Percentiles rank a stretch among this genome's conserved stretches.
These are phyloP conservation scores for Saturnispora mendoncae DNA, from an alignment of 805 yeast genomes.

Conservation along the genomic window DNA sequence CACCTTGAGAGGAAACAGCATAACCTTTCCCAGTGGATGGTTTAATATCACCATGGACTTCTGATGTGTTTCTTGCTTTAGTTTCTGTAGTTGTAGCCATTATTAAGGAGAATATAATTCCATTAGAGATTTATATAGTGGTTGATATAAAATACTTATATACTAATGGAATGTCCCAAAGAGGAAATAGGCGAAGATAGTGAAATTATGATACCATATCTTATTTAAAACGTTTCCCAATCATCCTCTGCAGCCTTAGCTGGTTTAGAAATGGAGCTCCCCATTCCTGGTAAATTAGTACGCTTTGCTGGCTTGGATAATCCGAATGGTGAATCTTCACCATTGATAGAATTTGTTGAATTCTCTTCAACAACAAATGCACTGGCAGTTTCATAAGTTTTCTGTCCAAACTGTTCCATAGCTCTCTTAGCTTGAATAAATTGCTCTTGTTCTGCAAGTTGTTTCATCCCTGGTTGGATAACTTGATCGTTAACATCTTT, in stretches of 20 bases:
- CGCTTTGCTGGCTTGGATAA: slow-evolving; percentile 44
- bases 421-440: slow-evolving; percentile 81
- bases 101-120: too few relatives aligned
- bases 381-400: slow-evolving; percentile 79
- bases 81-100: slow-evolving; percentile 5
- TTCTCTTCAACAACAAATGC: slow-evolving; percentile 46
- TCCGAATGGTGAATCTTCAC: slow-evolving; percentile 62
- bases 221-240: slow-evolving; percentile 72
- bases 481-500: slow-evolving; percentile 81
- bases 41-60: slow-evolving; percentile 21
- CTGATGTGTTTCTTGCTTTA: not conserved
- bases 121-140: too few relatives aligned
- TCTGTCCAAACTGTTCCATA: slow-evolving; percentile 94
- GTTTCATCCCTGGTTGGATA: slow-evolving; percentile 84
- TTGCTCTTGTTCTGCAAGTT: slow-evolving; percentile 69
- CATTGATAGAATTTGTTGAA: slow-evolving; percentile 28
- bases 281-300: slow-evolving; percentile 47
- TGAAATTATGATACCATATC: too few relatives aligned
- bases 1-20: slow-evolving; percentile 38
- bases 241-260: slow-evolving; percentile 36
- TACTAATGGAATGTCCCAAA: too few relatives aligned
- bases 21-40: slow-evolving; percentile 35
- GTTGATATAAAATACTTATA: too few relatives aligned
- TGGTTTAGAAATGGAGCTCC: slow-evolving; percentile 17
- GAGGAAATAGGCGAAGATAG: slow-evolving; percentile 5